Evolutionary conservation across 768 basidiomycete species (phyloP).

Genomic region (Podaxis mareebaensis): DNA sequence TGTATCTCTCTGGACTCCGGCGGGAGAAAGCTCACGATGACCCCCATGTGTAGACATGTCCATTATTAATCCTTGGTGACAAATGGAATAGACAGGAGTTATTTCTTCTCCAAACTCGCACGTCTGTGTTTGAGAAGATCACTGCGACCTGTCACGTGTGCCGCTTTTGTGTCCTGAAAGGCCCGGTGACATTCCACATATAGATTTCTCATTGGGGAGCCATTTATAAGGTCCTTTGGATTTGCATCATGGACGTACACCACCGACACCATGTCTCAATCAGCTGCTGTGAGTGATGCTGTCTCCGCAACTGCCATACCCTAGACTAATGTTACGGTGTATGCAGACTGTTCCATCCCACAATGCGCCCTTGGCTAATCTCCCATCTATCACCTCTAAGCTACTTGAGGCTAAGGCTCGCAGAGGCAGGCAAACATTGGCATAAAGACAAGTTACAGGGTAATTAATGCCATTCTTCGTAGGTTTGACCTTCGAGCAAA

Average conservation of each 20-base stretch:
- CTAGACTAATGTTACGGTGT: background rate
- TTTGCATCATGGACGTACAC: background rate
- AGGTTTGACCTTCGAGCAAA: conserved; percentile 71
- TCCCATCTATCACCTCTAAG: conserved; percentile 48
- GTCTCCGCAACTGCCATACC: background rate
- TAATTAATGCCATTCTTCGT: background rate
- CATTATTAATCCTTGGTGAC: conserved; percentile 3
- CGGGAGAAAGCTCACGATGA: conserved; percentile 15
- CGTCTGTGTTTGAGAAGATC: conserved; percentile 1
- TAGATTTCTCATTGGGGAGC: background rate
- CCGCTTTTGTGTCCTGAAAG: background rate
- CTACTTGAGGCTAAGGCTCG: conserved; percentile 69
- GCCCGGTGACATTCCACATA: background rate
- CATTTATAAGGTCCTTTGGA: background rate
- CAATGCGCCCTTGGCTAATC: conserved; percentile 45
- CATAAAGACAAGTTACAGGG: background rate
- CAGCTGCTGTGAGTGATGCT: conserved; percentile 6
- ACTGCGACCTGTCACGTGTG: background rate
- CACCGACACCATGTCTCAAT: conserved; percentile 15
- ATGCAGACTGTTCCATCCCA: conserved; percentile 42
- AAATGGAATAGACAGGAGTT: conserved; percentile 13
- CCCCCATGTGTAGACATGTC: conserved; percentile 3
- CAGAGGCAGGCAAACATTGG: conserved; percentile 43
- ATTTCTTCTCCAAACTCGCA: background rate
- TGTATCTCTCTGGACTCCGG: background rate